Evolutionary conservation across 495 filamentous ascomycete species (phyloP).

Genomic region (Cercophora scortea): DNA sequence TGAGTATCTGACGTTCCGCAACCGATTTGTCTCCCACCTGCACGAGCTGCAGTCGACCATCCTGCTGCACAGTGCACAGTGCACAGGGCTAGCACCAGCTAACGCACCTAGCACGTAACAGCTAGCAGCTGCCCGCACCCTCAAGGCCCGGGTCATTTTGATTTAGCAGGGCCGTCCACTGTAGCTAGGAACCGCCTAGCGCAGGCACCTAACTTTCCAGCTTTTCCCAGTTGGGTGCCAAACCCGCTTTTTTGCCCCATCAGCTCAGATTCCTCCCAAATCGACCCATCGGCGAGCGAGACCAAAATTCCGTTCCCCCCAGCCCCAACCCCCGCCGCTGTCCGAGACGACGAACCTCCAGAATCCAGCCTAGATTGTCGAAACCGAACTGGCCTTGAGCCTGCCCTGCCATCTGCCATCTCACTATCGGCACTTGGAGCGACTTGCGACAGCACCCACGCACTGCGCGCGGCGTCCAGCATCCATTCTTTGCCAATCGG

Average conservation of each 20-base stretch:
- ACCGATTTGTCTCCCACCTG: no score
- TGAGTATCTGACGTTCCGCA: no score
- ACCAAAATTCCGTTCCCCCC: slow-evolving; percentile 12
- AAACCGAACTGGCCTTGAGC: no score
- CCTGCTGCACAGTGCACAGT: no score
- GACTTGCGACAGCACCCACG: slow-evolving; percentile 5
- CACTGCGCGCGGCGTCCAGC: not conserved
- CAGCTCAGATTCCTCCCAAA: slow-evolving; percentile 24
- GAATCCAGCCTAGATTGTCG: slow-evolving; percentile 8
- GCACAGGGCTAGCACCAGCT: no score
- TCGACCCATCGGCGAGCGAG: slow-evolving; percentile 22
- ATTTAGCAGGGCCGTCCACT: not conserved
- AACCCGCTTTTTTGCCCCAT: slow-evolving; percentile 17
- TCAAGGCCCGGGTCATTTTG: no score
- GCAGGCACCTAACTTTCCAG: not conserved
- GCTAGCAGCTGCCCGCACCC: no score
- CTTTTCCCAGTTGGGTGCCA: slow-evolving; percentile 9
- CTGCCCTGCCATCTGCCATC: slow-evolving; percentile 6
- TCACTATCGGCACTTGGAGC: not conserved
- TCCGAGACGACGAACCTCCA: slow-evolving; percentile 12
- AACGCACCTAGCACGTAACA: no score
- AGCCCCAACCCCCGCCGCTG: slow-evolving; percentile 8
- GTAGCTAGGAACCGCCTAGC: not conserved
- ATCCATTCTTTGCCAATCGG: slow-evolving; percentile 3
- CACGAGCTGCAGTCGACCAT: no score